phyloP scores from a whole-genome alignment of 441 rosid species.

The Jatropha podagrica region DNA sequence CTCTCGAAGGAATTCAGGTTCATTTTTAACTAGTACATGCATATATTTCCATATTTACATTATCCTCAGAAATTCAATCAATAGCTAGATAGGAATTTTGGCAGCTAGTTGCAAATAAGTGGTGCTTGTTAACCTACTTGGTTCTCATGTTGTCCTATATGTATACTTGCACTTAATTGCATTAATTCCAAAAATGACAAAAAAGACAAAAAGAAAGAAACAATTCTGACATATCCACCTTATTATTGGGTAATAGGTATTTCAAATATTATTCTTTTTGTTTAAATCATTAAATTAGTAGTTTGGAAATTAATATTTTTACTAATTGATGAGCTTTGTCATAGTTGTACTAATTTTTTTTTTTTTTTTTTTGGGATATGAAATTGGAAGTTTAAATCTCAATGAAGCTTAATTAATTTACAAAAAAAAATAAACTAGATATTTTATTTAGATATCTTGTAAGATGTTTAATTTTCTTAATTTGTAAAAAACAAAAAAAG shows the following conservation, averaged over 20 bases:
- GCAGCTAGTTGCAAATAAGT: neutral
- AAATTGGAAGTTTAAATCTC: neutral
- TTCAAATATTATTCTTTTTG: neutral
- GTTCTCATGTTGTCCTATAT: neutral
- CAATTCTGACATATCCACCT: too few relatives aligned
- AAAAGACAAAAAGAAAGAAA: too few relatives aligned
- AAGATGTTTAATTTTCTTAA: too few relatives aligned
- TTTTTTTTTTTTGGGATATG: neutral
- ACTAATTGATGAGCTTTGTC: neutral
- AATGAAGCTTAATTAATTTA: too few relatives aligned
- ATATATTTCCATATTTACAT: neutral
- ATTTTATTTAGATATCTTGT: too few relatives aligned
- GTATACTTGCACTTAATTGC: neutral
- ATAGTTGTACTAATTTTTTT: neutral
- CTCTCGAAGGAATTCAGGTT: conserved; percentile 78
- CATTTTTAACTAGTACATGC: neutral
- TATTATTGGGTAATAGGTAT: too few relatives aligned
- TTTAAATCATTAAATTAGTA: neutral
- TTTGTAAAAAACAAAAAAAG: too few relatives aligned
- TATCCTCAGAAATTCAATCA: neutral
- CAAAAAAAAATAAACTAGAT: too few relatives aligned
- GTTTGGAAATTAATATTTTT: neutral
- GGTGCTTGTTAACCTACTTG: neutral
- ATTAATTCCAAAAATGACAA: neutral
- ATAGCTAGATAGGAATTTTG: neutral